Percentiles rank a stretch among this genome's conserved stretches.
phyloP scores from a whole-genome alignment of 768 basidiomycete genomes.

The Leccinellum albellum region DNA sequence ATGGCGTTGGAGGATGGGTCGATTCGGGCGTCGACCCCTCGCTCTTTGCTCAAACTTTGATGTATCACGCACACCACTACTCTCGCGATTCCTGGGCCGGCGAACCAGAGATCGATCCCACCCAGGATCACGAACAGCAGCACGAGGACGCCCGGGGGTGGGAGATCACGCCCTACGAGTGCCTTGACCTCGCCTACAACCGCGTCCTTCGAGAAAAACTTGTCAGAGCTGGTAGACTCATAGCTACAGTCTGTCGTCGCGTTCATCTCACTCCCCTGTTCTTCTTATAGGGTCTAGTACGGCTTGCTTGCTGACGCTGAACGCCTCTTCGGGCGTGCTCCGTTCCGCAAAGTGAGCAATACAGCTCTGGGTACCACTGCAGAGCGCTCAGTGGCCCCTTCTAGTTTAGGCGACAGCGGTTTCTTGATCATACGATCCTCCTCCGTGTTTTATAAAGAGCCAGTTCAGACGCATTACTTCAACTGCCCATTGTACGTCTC shows the following conservation, averaged over 20 bases:
- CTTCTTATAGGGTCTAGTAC: conserved; percentile 70
- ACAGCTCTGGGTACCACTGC: not conserved
- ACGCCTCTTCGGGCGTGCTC: conserved; percentile 68
- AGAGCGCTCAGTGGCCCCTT: conserved; percentile 5
- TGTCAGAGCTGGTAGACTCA: conserved; percentile 47
- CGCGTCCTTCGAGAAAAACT: conserved; percentile 65
- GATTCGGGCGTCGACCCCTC: conserved; percentile 82
- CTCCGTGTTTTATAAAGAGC: conserved; percentile 49
- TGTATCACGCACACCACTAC: conserved; percentile 80
- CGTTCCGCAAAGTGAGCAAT: conserved; percentile 70
- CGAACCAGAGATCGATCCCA: conserved; percentile 79
- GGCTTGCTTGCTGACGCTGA: conserved; percentile 70
- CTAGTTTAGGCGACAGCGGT: conserved; percentile 76
- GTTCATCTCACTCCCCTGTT: not conserved
- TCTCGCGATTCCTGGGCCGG: conserved; percentile 74
- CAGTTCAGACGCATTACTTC: conserved; percentile 32
- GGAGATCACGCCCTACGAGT: conserved; percentile 65
- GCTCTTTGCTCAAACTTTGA: conserved; percentile 85
- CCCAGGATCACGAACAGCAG: conserved; percentile 59
- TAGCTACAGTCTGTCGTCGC: conserved; percentile 14
- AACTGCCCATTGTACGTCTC: conserved; percentile 31
- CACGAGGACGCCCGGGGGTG: conserved; percentile 63
- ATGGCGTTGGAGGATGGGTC: conserved; percentile 93
- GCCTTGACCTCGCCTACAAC: conserved; percentile 67
- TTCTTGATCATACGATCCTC: conserved; percentile 69